phyloP scores from a whole-genome alignment of 2,329 filamentous ascomycete genomes.

The Dactylella cylindrospora region DNA sequence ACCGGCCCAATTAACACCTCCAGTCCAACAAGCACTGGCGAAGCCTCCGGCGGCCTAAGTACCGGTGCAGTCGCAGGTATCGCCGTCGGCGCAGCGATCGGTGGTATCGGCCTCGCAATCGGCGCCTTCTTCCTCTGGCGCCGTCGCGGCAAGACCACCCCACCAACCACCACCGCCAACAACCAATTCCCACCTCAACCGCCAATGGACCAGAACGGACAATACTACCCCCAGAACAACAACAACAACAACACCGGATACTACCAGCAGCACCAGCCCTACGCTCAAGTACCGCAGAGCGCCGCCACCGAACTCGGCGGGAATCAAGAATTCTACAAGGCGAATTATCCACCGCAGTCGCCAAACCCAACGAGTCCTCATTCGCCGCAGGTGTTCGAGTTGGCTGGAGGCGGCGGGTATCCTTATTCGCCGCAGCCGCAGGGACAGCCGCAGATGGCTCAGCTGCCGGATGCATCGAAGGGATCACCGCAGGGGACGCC shows the following conservation, averaged over 20 bases:
- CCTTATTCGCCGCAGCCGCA: too few relatives aligned
- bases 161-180: background rate
- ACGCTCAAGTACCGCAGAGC: conserved; percentile 19
- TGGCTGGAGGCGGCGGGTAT: conserved; percentile 18
- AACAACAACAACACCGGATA: conserved; percentile 20
- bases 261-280: conserved; percentile 33
- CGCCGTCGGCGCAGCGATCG: conserved; percentile 27
- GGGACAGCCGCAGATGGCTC: background rate
- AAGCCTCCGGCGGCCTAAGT: conserved; percentile 7
- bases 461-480: too few relatives aligned
- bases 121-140: conserved; percentile 40
- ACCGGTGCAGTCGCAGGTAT: conserved; percentile 36
- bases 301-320: conserved; percentile 3
- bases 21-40: background rate
- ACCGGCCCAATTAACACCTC: background rate
- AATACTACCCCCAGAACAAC: background rate
- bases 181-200: conserved; percentile 24
- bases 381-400: conserved; percentile 19
- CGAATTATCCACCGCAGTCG: conserved; percentile 10
- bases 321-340: conserved; percentile 18
- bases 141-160: conserved; percentile 10
- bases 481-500: background rate
- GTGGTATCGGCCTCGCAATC: conserved; percentile 29
- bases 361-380: too few relatives aligned
- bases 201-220: conserved; percentile 10